phyloP scores from a whole-genome alignment of 495 filamentous ascomycete species.

The Trichocladium antarcticum region DNA sequence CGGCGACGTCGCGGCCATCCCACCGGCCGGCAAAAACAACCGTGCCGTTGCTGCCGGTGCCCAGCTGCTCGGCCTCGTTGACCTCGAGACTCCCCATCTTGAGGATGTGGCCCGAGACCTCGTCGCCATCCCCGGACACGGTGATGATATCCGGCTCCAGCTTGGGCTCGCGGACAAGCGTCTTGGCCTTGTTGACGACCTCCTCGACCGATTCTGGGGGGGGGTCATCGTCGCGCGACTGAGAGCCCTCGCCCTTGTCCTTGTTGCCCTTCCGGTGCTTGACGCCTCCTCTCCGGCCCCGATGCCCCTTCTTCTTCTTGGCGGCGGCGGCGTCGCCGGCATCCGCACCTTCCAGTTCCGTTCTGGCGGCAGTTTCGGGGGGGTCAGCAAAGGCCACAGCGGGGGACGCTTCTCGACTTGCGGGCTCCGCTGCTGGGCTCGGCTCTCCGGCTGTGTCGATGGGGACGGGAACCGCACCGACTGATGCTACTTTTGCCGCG shows the following conservation, averaged over 20 bases:
- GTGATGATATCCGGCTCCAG: constrained; percentile 49
- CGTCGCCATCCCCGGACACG: constrained; percentile 36
- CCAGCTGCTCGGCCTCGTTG: constrained; percentile 60
- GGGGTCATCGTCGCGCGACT: constrained; percentile 33
- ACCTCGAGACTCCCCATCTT: constrained; percentile 65
- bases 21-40: constrained; percentile 77
- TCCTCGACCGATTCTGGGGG: constrained; percentile 33
- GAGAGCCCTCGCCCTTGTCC: constrained; percentile 30
- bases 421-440: background rate
- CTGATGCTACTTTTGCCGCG: background rate
- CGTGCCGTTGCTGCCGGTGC: constrained; percentile 75
- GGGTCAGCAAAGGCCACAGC: constrained; percentile 10
- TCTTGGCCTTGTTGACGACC: constrained; percentile 35
- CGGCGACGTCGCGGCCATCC: constrained; percentile 83
- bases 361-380: constrained; percentile 15
- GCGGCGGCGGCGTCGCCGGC: constrained; percentile 30
- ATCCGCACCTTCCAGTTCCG: constrained; percentile 27
- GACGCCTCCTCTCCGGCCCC: constrained; percentile 72
- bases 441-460: background rate
- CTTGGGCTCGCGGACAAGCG: constrained; percentile 36
- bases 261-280: constrained; percentile 51
- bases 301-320: constrained; percentile 66
- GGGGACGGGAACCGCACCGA: background rate
- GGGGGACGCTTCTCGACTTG: background rate
- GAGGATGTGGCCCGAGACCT: constrained; percentile 48